phyloP scores from a whole-genome alignment of 176 grass and related monocot genomes.

The Tillandsia fasciculata region DNA sequence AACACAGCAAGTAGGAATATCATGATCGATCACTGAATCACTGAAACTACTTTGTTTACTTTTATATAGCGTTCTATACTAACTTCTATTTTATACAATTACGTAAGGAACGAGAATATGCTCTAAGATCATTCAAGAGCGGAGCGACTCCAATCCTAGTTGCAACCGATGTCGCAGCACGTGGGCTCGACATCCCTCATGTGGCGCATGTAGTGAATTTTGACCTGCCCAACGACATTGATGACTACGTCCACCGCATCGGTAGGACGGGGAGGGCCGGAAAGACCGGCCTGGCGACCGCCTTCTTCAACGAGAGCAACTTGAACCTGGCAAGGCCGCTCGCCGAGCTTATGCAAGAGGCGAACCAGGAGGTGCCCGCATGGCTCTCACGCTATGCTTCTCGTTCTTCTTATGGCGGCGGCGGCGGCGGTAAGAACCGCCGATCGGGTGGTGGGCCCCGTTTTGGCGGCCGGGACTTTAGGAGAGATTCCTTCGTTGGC shows the following conservation, averaged over 20 bases:
- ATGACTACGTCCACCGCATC: slow-evolving; percentile 29
- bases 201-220: slow-evolving; percentile 31
- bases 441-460: slow-evolving; percentile 10
- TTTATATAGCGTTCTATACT: neutral
- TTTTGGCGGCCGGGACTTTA: slow-evolving; percentile 6
- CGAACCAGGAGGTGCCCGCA: slow-evolving; percentile 27
- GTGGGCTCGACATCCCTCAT: slow-evolving; percentile 29
- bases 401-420: slow-evolving; percentile 19
- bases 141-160: slow-evolving; percentile 28
- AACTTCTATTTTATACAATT: neutral
- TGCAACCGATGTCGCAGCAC: slow-evolving; percentile 29
- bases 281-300: slow-evolving; percentile 19
- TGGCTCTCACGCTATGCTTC: slow-evolving; percentile 19
- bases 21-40: neutral
- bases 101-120: slow-evolving; percentile 23
- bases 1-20: slow-evolving; percentile 51
- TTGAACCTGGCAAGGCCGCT: neutral
- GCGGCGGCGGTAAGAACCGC: slow-evolving; percentile 26
- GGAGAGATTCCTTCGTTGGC: neutral
- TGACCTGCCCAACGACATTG: slow-evolving; percentile 31
- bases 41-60: neutral
- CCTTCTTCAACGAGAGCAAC: slow-evolving; percentile 28
- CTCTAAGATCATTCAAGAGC: slow-evolving; percentile 27
- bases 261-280: slow-evolving; percentile 27
- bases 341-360: slow-evolving; percentile 22